Percentiles rank a stretch among this genome's conserved stretches.
phyloP scores from a whole-genome alignment of 2,329 filamentous ascomycete species.

The Penicillium vulpinum region DNA sequence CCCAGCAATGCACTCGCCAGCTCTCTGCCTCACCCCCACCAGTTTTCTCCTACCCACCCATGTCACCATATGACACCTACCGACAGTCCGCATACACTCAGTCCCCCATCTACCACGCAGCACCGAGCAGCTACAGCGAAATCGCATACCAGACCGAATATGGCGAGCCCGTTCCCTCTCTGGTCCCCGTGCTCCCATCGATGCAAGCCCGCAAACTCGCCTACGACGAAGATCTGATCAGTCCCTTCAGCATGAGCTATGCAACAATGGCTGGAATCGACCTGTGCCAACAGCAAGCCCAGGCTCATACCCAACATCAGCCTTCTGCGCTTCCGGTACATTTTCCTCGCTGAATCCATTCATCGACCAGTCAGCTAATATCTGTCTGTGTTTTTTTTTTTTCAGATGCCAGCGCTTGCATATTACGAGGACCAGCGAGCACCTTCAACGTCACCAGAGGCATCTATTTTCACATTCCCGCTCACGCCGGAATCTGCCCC shows the following conservation, averaged over 20 bases:
- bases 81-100: slow-evolving; percentile 36
- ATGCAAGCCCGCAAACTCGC: slow-evolving; percentile 55
- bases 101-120: slow-evolving; percentile 36
- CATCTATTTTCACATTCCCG: slow-evolving; percentile 41
- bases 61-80: slow-evolving; percentile 48
- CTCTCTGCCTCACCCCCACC: slow-evolving; percentile 60
- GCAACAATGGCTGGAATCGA: slow-evolving; percentile 60
- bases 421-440: slow-evolving; percentile 43
- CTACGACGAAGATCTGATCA: slow-evolving; percentile 57
- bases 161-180: slow-evolving; percentile 42
- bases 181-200: slow-evolving; percentile 45
- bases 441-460: slow-evolving; percentile 43
- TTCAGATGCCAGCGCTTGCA: slow-evolving; percentile 28
- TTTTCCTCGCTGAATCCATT: slow-evolving; percentile 36
- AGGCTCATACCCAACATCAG: slow-evolving; percentile 35
- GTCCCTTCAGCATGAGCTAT: slow-evolving; percentile 62
- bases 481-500: slow-evolving; percentile 44
- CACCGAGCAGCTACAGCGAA: slow-evolving; percentile 35
- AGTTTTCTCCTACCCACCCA: slow-evolving; percentile 55
- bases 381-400: slow-evolving; percentile 11
- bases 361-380: slow-evolving; percentile 32
- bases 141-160: slow-evolving; percentile 42
- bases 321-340: slow-evolving; percentile 45
- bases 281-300: slow-evolving; percentile 37
- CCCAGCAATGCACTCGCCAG: slow-evolving; percentile 59